A percentile compares a stretch with the other conserved stretches of the same genome.
Evolutionary conservation across 2,329 filamentous ascomycete species (phyloP).

Genomic region (Monascus ruber): DNA sequence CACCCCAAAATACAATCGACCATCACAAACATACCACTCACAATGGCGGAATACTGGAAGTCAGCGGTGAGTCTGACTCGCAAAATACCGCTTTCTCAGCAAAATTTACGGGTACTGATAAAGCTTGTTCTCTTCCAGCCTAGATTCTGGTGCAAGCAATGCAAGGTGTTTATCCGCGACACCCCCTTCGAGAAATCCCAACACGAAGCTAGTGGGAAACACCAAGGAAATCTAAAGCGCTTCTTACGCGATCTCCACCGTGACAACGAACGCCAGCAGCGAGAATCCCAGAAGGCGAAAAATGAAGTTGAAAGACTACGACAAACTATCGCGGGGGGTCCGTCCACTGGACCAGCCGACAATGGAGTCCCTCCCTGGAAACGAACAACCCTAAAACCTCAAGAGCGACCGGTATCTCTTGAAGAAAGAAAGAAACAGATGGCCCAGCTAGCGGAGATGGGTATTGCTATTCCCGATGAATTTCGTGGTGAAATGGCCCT

Average conservation of each 20-base stretch:
- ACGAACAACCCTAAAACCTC: slow-evolving; percentile 17
- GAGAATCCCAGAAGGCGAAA: slow-evolving; percentile 71
- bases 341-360: slow-evolving; percentile 14
- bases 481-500: slow-evolving; percentile 73
- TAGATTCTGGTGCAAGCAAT: slow-evolving; percentile 98
- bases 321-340: slow-evolving; percentile 51
- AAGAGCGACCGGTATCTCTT: slow-evolving; percentile 36
- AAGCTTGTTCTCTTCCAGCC: slow-evolving; percentile 38
- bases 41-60: slow-evolving; percentile 94
- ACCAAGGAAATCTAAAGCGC: slow-evolving; percentile 77
- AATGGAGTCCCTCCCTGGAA: slow-evolving; percentile 15
- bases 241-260: slow-evolving; percentile 83
- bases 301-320: slow-evolving; percentile 79
- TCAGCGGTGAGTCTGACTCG: slow-evolving; percentile 52
- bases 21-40: neutral
- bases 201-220: slow-evolving; percentile 75
- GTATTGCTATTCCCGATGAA: slow-evolving; percentile 70
- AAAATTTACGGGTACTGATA: slow-evolving; percentile 4
- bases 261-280: slow-evolving; percentile 65
- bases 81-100: neutral
- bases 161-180: slow-evolving; percentile 79
- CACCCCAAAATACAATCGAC: neutral
- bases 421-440: slow-evolving; percentile 72
- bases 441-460: slow-evolving; percentile 77
- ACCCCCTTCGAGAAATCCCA: slow-evolving; percentile 81